phyloP scores from a whole-genome alignment of 1,139 yeast species.

The Pichia sp. region DNA sequence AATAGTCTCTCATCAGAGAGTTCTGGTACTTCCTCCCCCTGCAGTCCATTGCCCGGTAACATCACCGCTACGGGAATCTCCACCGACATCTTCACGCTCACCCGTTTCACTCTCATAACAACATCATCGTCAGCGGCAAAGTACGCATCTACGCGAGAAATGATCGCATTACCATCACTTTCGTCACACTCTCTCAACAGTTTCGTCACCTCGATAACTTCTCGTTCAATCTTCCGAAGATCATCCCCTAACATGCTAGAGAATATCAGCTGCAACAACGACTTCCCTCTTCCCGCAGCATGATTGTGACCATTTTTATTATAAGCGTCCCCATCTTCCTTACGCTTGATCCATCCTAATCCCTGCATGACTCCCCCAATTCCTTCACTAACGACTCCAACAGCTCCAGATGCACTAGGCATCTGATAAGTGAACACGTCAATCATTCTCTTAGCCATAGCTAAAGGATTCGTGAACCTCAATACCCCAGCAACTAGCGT shows the following conservation, averaged over 20 bases:
- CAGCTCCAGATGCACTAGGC: conserved; percentile 31
- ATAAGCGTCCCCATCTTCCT: conserved; percentile 28
- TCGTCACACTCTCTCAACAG: conserved; percentile 1
- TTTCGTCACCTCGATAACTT: conserved; percentile 29
- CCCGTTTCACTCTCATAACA: conserved; percentile 30
- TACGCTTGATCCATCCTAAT: conserved; percentile 8
- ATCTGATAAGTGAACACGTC: conserved; percentile 78
- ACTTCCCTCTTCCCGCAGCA: conserved; percentile 32
- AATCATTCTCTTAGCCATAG: conserved; percentile 67
- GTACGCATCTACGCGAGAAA: conserved; percentile 24
- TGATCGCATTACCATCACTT: conserved; percentile 8
- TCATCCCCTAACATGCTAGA: conserved; percentile 75
- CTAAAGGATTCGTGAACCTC: conserved; percentile 78
- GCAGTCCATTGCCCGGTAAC: conserved; percentile 14
- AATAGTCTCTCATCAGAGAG: conserved; percentile 4
- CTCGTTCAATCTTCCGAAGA: conserved; percentile 48
- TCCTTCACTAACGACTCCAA: conserved; percentile 21
- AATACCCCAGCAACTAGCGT: conserved; percentile 65
- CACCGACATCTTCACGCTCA: conserved; percentile 23
- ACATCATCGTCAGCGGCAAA: conserved; percentile 25
- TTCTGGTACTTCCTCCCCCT: conserved; percentile 6
- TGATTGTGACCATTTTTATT: conserved; percentile 12
- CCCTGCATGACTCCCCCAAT: conserved; percentile 13
- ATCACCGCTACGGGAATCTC: conserved; percentile 12
- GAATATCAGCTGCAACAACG: conserved; percentile 66